Evolutionary conservation across 768 basidiomycete species (phyloP).

Genomic region (Tricholoma flavovirens): DNA sequence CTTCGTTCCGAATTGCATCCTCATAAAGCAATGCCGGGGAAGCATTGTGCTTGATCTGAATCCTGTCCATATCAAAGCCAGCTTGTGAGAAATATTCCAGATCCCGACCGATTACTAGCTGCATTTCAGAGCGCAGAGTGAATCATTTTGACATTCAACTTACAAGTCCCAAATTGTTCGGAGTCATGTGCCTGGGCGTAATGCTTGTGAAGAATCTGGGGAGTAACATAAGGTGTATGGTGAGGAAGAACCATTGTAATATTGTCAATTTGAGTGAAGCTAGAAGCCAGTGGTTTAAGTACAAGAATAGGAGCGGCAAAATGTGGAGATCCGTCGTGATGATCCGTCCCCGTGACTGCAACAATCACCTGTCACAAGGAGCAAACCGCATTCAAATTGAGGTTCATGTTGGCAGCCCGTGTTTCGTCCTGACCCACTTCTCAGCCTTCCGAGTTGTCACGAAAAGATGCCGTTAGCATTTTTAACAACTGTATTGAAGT

Average conservation of each 20-base stretch:
- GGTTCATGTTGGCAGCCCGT: too few relatives aligned
- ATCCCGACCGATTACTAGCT: slow-evolving; percentile 83
- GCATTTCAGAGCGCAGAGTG: neutral
- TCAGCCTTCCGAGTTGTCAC: neutral
- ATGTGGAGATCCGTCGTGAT: neutral
- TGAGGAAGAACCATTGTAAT: slow-evolving; percentile 55
- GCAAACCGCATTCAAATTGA: neutral
- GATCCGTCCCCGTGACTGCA: neutral
- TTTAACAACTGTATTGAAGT: too few relatives aligned
- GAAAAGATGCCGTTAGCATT: neutral
- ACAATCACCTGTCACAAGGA: neutral
- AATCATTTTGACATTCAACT: slow-evolving; percentile 19
- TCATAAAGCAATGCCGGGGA: slow-evolving; percentile 89
- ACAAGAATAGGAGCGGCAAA: neutral
- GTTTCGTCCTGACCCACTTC: neutral
- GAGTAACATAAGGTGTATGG: slow-evolving; percentile 82
- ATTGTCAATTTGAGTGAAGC: neutral
- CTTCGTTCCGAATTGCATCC: slow-evolving; percentile 97
- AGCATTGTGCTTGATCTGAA: slow-evolving; percentile 94
- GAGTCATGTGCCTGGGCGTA: slow-evolving; percentile 73
- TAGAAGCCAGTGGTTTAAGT: neutral
- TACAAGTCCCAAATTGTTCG: slow-evolving; percentile 56
- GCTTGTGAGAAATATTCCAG: slow-evolving; percentile 98
- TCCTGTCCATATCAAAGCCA: slow-evolving; percentile 98
- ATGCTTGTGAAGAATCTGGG: slow-evolving; percentile 84